Evolutionary conservation across 805 yeast species (phyloP).

Genomic region (Naumovozyma castellii): DNA sequence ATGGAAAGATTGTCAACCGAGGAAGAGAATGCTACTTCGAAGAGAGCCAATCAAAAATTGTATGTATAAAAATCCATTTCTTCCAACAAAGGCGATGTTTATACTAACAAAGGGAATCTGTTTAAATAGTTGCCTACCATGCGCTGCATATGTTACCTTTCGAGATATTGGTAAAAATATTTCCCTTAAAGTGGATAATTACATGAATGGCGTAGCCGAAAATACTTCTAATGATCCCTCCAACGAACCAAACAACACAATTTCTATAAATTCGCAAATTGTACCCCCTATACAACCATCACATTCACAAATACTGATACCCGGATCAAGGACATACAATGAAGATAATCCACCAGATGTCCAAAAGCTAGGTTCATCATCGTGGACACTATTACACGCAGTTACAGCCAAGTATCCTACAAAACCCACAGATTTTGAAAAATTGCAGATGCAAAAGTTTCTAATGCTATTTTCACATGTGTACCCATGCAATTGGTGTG

Average conservation of each 20-base stretch:
- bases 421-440: conserved; percentile 50
- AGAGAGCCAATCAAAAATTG: conserved; percentile 46
- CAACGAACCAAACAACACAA: too few species aligned
- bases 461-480: conserved; percentile 61
- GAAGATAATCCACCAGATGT: conserved; percentile 84
- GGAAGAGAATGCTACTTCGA: background rate
- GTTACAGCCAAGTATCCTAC: conserved; percentile 86
- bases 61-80: conserved; percentile 33
- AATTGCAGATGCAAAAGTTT: conserved; percentile 63
- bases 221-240: too few species aligned
- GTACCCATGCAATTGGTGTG: conserved; percentile 95
- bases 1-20: too few species aligned
- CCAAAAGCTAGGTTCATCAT: conserved; percentile 64
- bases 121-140: conserved; percentile 80
- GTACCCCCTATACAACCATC: too few species aligned
- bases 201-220: background rate
- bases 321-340: conserved; percentile 27
- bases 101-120: too few species aligned
- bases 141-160: conserved; percentile 73
- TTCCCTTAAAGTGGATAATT: conserved; percentile 4
- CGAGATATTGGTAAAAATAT: conserved; percentile 41
- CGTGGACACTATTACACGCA: conserved; percentile 89
- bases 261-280: too few species aligned
- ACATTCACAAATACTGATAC: conserved; percentile 39
- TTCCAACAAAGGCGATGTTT: too few species aligned